Base-by-base conservation (phyloP, 2,329 filamentous ascomycete genomes). In the Xylariaceae sp. region DNA sequence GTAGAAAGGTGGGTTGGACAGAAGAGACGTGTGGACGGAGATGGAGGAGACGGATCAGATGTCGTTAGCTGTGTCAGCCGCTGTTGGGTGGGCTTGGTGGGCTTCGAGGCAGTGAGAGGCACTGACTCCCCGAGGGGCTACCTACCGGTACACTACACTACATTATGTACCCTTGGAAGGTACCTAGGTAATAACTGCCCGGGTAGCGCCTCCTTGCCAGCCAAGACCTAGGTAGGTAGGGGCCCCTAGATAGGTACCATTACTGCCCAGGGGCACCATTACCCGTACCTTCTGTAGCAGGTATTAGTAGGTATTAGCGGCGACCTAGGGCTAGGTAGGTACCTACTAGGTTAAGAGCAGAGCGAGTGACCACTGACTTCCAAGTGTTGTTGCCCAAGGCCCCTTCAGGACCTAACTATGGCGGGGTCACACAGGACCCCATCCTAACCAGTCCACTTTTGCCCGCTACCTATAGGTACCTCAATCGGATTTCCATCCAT, bases 381-480 rank as follows among this genome's bases (percentile, higher is more conserved):
- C n/a, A n/a, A n/a, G 32, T 34, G 32, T 12, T 34, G 32, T 34
- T 51, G n/a, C 39, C 54, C 43, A 48, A 42, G n/a, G 43, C 32
- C 10, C n/a, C n/a, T n/a, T n/a, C n/a, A n/a, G n/a, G n/a, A n/a
- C n/a, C n/a, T n/a, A n/a, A n/a, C 32, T 34, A 34, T 42, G 18
- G 40, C 40, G 40, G 40, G 40, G n/a, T 19, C 32, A 13, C 32
- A 3, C 7, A 34, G 32, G 32, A 15, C 36, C n/a, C 34, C 51
- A 41, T 18, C 43, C 40, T 13, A 39, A 15, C 44, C 39, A 51
- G 30, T 48, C 55, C 55, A 54, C 57, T 55, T 55, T 49, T 56
- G 55, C 55, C 57, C 54, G 52, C 53, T 57, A 34, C 26, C n/a
- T n/a, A n/a, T n/a, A 10, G 10, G 29, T 42, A 55, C 36, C 47